Percentiles rank a stretch among this genome's conserved stretches.
Evolutionary conservation across 1,139 yeast species (phyloP).

Genomic region (Pichia sp.): DNA sequence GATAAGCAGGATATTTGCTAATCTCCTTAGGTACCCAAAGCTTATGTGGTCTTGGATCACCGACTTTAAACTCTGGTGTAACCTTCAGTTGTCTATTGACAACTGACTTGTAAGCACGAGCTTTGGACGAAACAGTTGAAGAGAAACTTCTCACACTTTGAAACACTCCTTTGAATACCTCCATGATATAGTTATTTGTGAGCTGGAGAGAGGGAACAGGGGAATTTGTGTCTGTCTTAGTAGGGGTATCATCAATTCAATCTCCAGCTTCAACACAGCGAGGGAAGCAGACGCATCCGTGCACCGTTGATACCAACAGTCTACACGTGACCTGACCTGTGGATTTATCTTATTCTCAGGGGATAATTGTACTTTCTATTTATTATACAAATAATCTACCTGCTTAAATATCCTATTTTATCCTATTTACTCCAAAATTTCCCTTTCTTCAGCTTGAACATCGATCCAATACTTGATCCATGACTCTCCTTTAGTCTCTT

Average conservation of each 20-base stretch:
- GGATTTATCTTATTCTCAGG: no score
- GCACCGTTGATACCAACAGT: no score
- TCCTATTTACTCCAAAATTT: slow-evolving; percentile 15
- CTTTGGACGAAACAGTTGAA: slow-evolving; percentile 15
- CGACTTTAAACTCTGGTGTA: slow-evolving; percentile 34
- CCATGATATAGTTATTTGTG: slow-evolving; percentile 5
- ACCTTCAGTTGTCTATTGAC: slow-evolving; percentile 34
- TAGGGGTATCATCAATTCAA: no score
- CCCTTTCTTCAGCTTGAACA: slow-evolving; percentile 14
- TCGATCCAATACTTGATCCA: slow-evolving; percentile 4
- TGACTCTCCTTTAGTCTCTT: slow-evolving; percentile 28
- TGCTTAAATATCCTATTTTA: background rate
- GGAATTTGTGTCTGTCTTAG: no score
- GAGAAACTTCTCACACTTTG: slow-evolving; percentile 20
- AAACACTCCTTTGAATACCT: slow-evolving; percentile 3
- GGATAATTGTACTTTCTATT: no score
- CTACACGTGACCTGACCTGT: no score
- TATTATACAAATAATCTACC: background rate
- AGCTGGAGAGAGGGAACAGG: no score
- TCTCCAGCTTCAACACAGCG: no score
- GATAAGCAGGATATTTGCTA: slow-evolving; percentile 63
- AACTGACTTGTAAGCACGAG: slow-evolving; percentile 34
- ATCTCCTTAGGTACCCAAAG: slow-evolving; percentile 41
- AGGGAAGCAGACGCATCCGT: no score
- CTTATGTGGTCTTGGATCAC: slow-evolving; percentile 36